Evolutionary conservation across 257 asterid genomes (phyloP).

Genomic region (Apocynum venetum): DNA sequence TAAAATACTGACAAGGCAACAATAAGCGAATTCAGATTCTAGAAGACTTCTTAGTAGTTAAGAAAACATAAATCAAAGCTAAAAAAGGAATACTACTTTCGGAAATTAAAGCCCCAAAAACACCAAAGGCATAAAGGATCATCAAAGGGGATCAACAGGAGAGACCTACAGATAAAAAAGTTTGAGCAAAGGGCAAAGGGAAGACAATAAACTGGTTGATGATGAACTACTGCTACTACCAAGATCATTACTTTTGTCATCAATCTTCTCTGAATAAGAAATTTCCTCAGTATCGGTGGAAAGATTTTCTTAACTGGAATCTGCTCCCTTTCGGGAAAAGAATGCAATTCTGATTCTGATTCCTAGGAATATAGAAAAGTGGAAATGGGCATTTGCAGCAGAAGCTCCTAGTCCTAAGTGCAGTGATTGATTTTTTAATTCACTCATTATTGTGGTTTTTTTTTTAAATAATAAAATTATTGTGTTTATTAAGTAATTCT

Average conservation of each 20-base stretch:
- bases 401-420: slow-evolving; percentile 10
- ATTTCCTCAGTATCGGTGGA: slow-evolving; percentile 17
- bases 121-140: not conserved
- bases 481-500: no score
- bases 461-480: no score
- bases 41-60: not conserved
- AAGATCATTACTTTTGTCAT: slow-evolving; percentile 1
- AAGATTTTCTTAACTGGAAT: slow-evolving; percentile 20
- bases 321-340: slow-evolving; percentile 22
- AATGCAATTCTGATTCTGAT: slow-evolving; percentile 16
- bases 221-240: slow-evolving; percentile 35
- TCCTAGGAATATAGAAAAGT: not conserved
- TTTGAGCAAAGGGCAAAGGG: slow-evolving; percentile 82
- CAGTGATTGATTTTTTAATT: not conserved
- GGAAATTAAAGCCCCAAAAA: not conserved
- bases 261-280: slow-evolving; percentile 10
- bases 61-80: not conserved
- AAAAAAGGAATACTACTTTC: no score
- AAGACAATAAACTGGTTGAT: slow-evolving; percentile 58
- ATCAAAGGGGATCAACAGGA: not conserved
- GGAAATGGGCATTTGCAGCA: not conserved
- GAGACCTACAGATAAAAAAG: slow-evolving; percentile 54
- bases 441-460: no score
- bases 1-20: not conserved
- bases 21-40: not conserved